A percentile compares a stretch with the other conserved stretches of the same genome.
phyloP scores from a whole-genome alignment of 2,329 filamentous ascomycete genomes.

The Fusarium piperis region DNA sequence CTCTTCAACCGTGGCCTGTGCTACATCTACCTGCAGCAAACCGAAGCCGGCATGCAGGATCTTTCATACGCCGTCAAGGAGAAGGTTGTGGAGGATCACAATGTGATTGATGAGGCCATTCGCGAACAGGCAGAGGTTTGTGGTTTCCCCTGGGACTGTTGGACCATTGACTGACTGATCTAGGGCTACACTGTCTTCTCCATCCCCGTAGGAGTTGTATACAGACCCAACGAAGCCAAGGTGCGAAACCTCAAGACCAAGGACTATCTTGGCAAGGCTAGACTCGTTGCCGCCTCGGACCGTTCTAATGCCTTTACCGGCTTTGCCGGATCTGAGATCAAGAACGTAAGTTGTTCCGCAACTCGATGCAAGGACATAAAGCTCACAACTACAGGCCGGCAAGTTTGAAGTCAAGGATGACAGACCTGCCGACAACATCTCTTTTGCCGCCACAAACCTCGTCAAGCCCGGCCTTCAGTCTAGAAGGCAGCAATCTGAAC shows the following conservation, averaged over 20 bases:
- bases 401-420: constrained; percentile 75
- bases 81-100: constrained; percentile 95
- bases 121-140: constrained; percentile 88
- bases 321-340: constrained; percentile 81
- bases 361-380: background rate
- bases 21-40: constrained; percentile 96
- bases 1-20: constrained; percentile 97
- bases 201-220: constrained; percentile 94
- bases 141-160: background rate
- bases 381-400: constrained; percentile 53
- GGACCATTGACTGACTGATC: constrained; percentile 40
- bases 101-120: constrained; percentile 98
- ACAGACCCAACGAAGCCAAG: constrained; percentile 95
- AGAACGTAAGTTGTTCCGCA: constrained; percentile 65
- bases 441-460: constrained; percentile 91
- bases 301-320: constrained; percentile 83
- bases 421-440: constrained; percentile 83
- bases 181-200: constrained; percentile 98
- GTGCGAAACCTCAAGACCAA: constrained; percentile 98
- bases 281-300: constrained; percentile 88
- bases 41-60: constrained; percentile 90
- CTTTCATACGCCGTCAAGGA: constrained; percentile 91
- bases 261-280: constrained; percentile 96
- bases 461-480: constrained; percentile 87
- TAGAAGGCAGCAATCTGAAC: constrained; percentile 85